Base-by-base conservation (phyloP, 2,329 filamentous ascomycete genomes). In the Plenodomus biglobosus region DNA sequence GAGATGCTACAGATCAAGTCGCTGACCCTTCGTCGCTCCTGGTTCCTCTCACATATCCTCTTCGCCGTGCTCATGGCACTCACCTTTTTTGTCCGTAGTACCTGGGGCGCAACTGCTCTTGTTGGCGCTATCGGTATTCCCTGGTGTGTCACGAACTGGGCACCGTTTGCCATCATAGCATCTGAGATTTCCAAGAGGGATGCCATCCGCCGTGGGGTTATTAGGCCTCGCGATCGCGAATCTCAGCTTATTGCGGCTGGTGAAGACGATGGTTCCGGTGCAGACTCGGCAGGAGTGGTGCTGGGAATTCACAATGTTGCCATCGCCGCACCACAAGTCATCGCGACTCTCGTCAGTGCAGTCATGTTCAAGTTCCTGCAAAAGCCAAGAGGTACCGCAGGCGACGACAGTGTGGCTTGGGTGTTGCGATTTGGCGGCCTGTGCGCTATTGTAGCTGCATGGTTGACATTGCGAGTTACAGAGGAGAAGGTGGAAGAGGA, bases 261-360 rank as follows among this genome's bases (percentile, higher is more conserved):
- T 15, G 75, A 81, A 39, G 79, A 80, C n/a, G 79, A 80, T 2
- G 78, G 83, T 34, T 74, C 79, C 22, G 79, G 83, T 37, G 78
- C 83, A 2, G 88, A 92, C 62, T 87, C 94, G 67, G 90, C 91
- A 3, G 91, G 92, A 36, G 88, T 96, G 35, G 90, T 97, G 38
- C 80, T 97, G 2, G 92, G 92, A 8, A 91, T 97, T 45, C 92
- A 97, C 77, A 97, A 97, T 71, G 92, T 97, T 75, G 87, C 92
- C 15, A 88, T 97, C 59, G 90, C 92, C 1, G 85, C 90, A 4
- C 92, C 92, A 1, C 92, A 97, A 69, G 92, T 96, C 52, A 80
- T 96, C 45, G 91, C 92, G 10, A 96, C 91, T 5, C 75, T 96
- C 21, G 84, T 88, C 19, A 92, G 89, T 50, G 91, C 87, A 65